Percentiles rank a stretch among this genome's conserved stretches.
Evolutionary conservation across 148 eudicot genomes (phyloP).

Genomic region (Cornus suecica): DNA sequence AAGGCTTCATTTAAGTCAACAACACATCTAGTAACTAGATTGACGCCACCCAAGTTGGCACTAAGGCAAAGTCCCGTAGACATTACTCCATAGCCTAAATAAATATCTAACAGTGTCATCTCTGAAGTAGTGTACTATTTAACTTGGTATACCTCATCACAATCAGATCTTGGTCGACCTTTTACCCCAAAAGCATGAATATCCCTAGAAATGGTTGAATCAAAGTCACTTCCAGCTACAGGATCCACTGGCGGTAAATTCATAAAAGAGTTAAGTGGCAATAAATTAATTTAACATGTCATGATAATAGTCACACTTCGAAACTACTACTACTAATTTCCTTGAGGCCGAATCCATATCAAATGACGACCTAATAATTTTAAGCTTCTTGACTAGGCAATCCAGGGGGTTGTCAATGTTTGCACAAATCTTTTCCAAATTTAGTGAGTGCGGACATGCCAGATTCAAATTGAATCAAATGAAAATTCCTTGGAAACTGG

Average conservation of each 20-base stretch:
- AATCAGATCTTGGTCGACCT: too few relatives aligned
- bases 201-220: slow-evolving; percentile 64
- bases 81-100: slow-evolving; percentile 83
- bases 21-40: slow-evolving; percentile 88
- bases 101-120: slow-evolving; percentile 49
- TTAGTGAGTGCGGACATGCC: too few relatives aligned
- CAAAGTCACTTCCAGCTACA: too few relatives aligned
- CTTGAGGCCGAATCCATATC: slow-evolving; percentile 42
- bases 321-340: slow-evolving; percentile 17
- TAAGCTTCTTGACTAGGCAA: too few relatives aligned
- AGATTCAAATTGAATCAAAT: too few relatives aligned
- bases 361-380: neutral
- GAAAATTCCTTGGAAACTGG: too few relatives aligned
- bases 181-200: slow-evolving; percentile 18
- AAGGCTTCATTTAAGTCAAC: slow-evolving; percentile 63
- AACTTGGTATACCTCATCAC: slow-evolving; percentile 15
- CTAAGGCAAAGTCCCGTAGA: slow-evolving; percentile 76
- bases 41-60: slow-evolving; percentile 46
- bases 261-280: slow-evolving; percentile 54
- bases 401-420: too few relatives aligned
- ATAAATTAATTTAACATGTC: slow-evolving; percentile 56
- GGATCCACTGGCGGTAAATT: slow-evolving; percentile 35
- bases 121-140: slow-evolving; percentile 15
- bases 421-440: too few relatives aligned
- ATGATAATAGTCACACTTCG: slow-evolving; percentile 56